Percentiles rank a stretch among this genome's conserved stretches.
Conservation (phyloP, 2,329 filamentous ascomycete genomes). For the Nannizziopsis arthrosporioides region DNA sequence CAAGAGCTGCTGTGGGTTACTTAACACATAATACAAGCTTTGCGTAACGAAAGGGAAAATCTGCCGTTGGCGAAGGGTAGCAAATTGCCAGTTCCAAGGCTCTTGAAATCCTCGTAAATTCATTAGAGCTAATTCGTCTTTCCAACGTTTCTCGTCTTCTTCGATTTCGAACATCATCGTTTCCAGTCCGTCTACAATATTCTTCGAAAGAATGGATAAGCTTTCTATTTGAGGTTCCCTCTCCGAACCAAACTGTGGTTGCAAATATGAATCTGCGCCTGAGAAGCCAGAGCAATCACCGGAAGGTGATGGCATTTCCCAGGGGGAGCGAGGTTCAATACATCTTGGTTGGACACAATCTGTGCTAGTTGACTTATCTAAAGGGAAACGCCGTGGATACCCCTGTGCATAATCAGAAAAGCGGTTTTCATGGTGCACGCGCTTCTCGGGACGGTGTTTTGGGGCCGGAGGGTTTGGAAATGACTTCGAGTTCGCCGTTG, state of each 20-base stretch:
- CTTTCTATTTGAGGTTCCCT: slow-evolving; percentile 8
- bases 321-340: background rate
- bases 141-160: slow-evolving; percentile 30
- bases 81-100: slow-evolving; percentile 28
- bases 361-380: slow-evolving; percentile 30
- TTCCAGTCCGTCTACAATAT: slow-evolving; percentile 29
- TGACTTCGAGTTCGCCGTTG: slow-evolving; percentile 20
- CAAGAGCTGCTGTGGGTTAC: slow-evolving; percentile 31
- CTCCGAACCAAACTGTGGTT: background rate
- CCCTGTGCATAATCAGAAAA: slow-evolving; percentile 19
- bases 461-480: slow-evolving; percentile 31
- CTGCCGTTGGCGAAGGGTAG: slow-evolving; percentile 28
- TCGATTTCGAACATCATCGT: slow-evolving; percentile 27
- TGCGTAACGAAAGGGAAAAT: slow-evolving; percentile 34
- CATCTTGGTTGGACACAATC: slow-evolving; percentile 16
- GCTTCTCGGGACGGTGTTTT: slow-evolving; percentile 31
- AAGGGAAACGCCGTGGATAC: slow-evolving; percentile 27
- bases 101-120: slow-evolving; percentile 29
- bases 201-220: slow-evolving; percentile 24
- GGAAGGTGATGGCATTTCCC: background rate
- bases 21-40: slow-evolving; percentile 35
- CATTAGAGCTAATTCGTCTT: slow-evolving; percentile 28
- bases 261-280: background rate
- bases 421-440: slow-evolving; percentile 13
- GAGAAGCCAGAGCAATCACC: background rate